These are phyloP conservation scores for Carex arenaria DNA, from an alignment of 202 grass and related monocot species.

Conservation along the genomic window DNA sequence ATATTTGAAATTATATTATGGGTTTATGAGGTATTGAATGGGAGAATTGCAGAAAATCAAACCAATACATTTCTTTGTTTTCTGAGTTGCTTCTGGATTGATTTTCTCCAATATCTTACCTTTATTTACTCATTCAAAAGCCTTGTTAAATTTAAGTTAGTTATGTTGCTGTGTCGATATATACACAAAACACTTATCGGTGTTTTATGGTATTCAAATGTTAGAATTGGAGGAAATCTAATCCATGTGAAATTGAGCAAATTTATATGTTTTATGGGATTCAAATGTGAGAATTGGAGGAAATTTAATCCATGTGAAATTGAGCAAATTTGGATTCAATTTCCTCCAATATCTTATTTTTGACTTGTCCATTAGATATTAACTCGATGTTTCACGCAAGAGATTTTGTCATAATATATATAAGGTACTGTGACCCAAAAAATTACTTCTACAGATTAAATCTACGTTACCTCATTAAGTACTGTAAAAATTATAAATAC, in stretches of 20 bases:
- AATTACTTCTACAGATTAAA: too few relatives aligned
- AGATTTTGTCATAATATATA: background rate
- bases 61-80: background rate
- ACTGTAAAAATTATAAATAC: background rate
- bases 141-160: background rate
- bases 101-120: conserved; percentile 17
- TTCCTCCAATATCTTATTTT: conserved; percentile 17
- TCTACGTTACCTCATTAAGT: background rate
- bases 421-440: background rate
- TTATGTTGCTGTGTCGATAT: background rate
- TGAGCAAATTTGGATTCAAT: background rate
- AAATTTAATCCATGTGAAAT: background rate
- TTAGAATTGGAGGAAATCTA: conserved; percentile 8
- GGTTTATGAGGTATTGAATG: background rate
- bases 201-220: background rate
- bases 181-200: too few relatives aligned
- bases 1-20: background rate
- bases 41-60: conserved; percentile 7
- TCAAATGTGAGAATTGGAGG: conserved; percentile 12
- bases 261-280: background rate
- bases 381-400: background rate
- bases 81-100: background rate
- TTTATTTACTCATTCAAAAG: background rate
- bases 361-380: background rate
- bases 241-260: background rate